These are phyloP conservation scores for Stephania japonica DNA, from an alignment of 164 flowering plant genomes.

Conservation along the genomic window DNA sequence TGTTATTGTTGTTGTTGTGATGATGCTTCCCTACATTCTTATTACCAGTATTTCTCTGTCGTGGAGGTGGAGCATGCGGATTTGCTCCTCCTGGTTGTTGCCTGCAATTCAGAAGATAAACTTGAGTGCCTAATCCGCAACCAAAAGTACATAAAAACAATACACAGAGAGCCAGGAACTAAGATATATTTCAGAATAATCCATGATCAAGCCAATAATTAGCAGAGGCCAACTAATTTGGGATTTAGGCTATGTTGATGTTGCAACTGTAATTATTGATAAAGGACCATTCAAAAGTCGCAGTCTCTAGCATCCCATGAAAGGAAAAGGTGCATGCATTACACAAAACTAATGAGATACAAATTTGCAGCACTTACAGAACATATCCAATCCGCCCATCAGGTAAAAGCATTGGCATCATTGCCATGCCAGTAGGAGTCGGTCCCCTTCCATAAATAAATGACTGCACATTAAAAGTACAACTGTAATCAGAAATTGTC, in stretches of 20 bases:
- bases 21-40: not conserved
- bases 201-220: not conserved
- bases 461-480: slow-evolving; percentile 42
- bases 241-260: too few relatives aligned
- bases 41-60: slow-evolving; percentile 13
- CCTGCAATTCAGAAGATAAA: slow-evolving; percentile 20
- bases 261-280: too few relatives aligned
- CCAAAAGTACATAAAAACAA: not conserved
- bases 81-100: slow-evolving; percentile 44
- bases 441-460: slow-evolving; percentile 76
- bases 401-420: slow-evolving; percentile 91
- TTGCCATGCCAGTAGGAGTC: slow-evolving; percentile 74
- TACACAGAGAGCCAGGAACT: not conserved
- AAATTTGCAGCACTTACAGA: slow-evolving; percentile 42
- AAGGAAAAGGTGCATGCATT: not conserved
- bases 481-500: slow-evolving; percentile 1
- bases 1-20: not conserved
- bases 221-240: too few relatives aligned
- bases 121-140: not conserved
- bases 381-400: slow-evolving; percentile 92
- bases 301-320: not conserved
- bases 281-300: not conserved
- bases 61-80: slow-evolving; percentile 21
- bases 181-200: not conserved
- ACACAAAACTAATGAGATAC: not conserved